A percentile compares a stretch with the other conserved stretches of the same genome.
phyloP scores from a whole-genome alignment of 1,284 basidiomycete genomes.

The Coniophora puteana region DNA sequence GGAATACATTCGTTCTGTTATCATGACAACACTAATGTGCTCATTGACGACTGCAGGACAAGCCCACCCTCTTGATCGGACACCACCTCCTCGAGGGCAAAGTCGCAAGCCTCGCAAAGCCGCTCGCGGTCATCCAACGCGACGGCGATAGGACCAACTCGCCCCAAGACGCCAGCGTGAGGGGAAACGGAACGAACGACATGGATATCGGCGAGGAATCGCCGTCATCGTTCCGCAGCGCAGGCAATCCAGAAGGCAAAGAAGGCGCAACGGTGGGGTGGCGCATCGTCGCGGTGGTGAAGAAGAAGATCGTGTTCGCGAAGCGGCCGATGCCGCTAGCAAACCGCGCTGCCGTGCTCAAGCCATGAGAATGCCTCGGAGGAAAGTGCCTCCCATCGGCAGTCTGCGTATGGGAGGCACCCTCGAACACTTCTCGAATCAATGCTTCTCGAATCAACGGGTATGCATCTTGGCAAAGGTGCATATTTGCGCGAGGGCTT shows the following conservation, averaged over 20 bases:
- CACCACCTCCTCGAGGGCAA: conserved; percentile 90
- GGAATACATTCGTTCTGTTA: neutral
- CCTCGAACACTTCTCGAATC: too few relatives aligned
- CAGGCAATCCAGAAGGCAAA: conserved; percentile 4
- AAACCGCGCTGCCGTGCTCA: too few relatives aligned
- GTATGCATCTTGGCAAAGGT: too few relatives aligned
- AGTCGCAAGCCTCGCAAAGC: conserved; percentile 71
- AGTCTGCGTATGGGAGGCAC: too few relatives aligned
- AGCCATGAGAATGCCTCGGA: too few relatives aligned
- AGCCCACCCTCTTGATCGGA: conserved; percentile 78
- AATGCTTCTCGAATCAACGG: too few relatives aligned
- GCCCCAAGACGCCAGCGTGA: neutral
- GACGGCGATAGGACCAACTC: conserved; percentile 16
- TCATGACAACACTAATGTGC: too few relatives aligned
- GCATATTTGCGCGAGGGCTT: too few relatives aligned
- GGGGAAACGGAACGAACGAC: too few relatives aligned
- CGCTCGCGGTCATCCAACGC: conserved; percentile 66
- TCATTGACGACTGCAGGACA: conserved; percentile 44
- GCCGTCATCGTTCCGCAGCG: neutral
- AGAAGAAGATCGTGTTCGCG: conserved; percentile 74
- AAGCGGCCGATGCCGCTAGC: conserved; percentile 73
- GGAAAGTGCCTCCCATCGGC: too few relatives aligned
- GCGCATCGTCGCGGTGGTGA: conserved; percentile 58
- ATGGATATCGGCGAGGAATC: neutral
- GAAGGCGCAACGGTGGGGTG: conserved; percentile 29